Conservation (phyloP, 345 rosid genomes). For the Crucihimalaya himalaica region DNA sequence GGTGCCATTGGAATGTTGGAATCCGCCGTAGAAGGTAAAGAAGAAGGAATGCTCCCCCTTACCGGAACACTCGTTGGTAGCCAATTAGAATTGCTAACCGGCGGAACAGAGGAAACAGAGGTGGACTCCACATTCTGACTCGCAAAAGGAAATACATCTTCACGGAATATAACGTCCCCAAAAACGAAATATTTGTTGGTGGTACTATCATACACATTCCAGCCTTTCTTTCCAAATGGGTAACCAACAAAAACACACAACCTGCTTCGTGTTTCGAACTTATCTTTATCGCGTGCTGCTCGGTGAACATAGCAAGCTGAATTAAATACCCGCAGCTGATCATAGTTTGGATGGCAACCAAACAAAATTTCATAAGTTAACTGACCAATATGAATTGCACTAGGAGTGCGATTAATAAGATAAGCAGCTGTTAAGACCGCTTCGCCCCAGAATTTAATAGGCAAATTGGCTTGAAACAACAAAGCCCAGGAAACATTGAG, state of each 20-base stretch:
- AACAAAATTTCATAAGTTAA: neutral
- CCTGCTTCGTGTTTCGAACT: neutral
- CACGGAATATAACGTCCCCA: neutral
- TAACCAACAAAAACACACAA: neutral
- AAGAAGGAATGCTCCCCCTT: no score
- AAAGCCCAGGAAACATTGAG: no score
- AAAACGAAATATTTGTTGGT: neutral
- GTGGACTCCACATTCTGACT: no score
- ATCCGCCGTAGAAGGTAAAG: no score
- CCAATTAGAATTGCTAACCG: no score
- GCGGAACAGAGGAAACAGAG: no score
- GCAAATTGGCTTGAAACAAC: no score
- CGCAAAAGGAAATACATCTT: neutral
- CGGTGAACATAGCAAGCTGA: neutral
- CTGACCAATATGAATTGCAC: rapidly evolving
- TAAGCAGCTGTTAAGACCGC: no score
- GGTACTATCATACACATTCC: neutral
- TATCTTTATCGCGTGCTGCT: rapidly evolving
- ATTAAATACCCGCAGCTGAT: neutral
- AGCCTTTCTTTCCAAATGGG: neutral
- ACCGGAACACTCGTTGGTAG: no score
- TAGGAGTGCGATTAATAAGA: no score
- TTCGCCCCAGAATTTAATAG: no score
- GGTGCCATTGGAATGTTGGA: no score
- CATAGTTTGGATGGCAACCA: neutral